These are phyloP conservation scores for Candida glucosophila DNA, from an alignment of 1,139 yeast genomes.

Conservation along the genomic window DNA sequence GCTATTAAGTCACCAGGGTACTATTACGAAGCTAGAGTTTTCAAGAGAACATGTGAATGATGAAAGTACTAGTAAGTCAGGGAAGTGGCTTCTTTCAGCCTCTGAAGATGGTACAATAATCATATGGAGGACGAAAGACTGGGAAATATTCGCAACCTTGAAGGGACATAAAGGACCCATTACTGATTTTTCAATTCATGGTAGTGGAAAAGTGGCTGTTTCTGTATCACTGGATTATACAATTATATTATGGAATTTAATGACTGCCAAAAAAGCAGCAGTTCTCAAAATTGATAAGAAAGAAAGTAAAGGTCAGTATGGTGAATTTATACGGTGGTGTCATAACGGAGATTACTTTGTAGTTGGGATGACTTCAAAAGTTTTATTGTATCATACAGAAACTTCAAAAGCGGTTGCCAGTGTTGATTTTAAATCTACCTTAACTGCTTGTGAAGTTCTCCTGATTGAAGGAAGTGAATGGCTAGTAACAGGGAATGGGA, in stretches of 20 bases:
- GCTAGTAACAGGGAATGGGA: slow-evolving; percentile 58
- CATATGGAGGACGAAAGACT: slow-evolving; percentile 93
- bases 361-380: slow-evolving; percentile 62
- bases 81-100: slow-evolving; percentile 86
- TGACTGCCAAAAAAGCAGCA: slow-evolving; percentile 97
- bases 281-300: slow-evolving; percentile 64
- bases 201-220: slow-evolving; percentile 85
- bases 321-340: slow-evolving; percentile 61
- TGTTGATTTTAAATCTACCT: slow-evolving; percentile 41
- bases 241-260: slow-evolving; percentile 84
- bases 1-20: slow-evolving; percentile 81
- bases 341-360: slow-evolving; percentile 58
- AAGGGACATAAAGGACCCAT: slow-evolving; percentile 79
- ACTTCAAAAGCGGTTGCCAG: slow-evolving; percentile 51
- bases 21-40: slow-evolving; percentile 69
- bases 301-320: slow-evolving; percentile 54
- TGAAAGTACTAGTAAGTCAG: slow-evolving; percentile 33
- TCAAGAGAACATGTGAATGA: slow-evolving; percentile 7
- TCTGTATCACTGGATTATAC: slow-evolving; percentile 83
- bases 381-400: slow-evolving; percentile 59
- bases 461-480: slow-evolving; percentile 41
- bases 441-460: slow-evolving; percentile 61
- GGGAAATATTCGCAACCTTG: slow-evolving; percentile 86
- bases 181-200: slow-evolving; percentile 83
- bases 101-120: slow-evolving; percentile 87